Evolutionary conservation across 2,329 filamentous ascomycete species (phyloP).

Genomic region (Phyllosticta citribraziliensis): DNA sequence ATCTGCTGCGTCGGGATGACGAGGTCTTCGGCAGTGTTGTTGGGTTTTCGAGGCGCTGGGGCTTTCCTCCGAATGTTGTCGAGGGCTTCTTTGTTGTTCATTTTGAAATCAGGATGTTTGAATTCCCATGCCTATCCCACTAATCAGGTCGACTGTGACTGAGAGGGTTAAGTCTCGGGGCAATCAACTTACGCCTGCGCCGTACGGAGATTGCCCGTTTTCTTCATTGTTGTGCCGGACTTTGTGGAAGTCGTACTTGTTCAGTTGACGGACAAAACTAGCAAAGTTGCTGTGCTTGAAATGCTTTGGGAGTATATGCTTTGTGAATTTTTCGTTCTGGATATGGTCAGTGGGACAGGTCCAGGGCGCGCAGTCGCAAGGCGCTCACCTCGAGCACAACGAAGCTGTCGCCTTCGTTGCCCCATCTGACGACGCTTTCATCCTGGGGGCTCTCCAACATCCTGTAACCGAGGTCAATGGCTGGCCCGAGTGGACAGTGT

Average conservation of each 20-base stretch:
- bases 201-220: slow-evolving; percentile 70
- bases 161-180: not conserved
- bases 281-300: slow-evolving; percentile 99
- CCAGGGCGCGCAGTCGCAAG: not conserved
- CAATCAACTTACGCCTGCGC: slow-evolving; percentile 53
- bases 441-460: slow-evolving; percentile 97
- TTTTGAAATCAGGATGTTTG: slow-evolving; percentile 91
- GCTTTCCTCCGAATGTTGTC: slow-evolving; percentile 96
- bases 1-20: slow-evolving; percentile 79
- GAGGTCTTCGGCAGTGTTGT: slow-evolving; percentile 51
- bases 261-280: slow-evolving; percentile 88
- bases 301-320: slow-evolving; percentile 91
- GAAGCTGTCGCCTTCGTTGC: slow-evolving; percentile 88
- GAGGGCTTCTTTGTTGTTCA: slow-evolving; percentile 89
- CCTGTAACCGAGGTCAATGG: slow-evolving; percentile 40
- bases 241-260: slow-evolving; percentile 99
- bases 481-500: slow-evolving; percentile 12
- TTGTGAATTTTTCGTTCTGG: slow-evolving; percentile 96
- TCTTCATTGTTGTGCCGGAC: slow-evolving; percentile 86
- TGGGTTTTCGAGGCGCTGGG: slow-evolving; percentile 72
- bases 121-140: slow-evolving; percentile 75
- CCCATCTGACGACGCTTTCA: slow-evolving; percentile 88
- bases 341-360: slow-evolving; percentile 1
- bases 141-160: not conserved
- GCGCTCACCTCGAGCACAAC: slow-evolving; percentile 80